phyloP scores from a whole-genome alignment of 78 protist genomes.

The Tieghemostelium lacteum region DNA sequence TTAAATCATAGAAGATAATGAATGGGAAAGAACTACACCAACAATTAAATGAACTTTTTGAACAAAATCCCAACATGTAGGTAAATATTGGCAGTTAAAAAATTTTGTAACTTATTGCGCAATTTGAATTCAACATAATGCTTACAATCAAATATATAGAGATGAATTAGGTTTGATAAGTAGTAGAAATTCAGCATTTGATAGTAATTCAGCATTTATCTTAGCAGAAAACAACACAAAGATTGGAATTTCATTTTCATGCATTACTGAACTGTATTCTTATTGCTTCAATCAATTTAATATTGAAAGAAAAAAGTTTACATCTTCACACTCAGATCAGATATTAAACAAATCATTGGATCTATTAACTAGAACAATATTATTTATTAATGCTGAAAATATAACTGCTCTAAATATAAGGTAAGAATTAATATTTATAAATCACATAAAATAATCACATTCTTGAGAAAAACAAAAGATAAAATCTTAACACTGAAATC shows the following conservation, averaged over 20 bases:
- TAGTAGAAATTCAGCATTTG: background rate
- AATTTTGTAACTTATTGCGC: background rate
- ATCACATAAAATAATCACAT: no score
- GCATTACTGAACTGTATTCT: conserved; percentile 6
- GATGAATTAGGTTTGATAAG: conserved; percentile 58
- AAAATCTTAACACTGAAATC: no score
- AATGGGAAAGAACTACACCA: no score
- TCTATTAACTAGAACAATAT: background rate
- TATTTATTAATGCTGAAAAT: conserved; percentile 68
- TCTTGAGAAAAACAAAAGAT: no score
- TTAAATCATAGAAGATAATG: no score
- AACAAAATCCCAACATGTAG: conserved; percentile 36
- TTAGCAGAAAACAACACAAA: conserved; percentile 22
- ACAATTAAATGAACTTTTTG: conserved; percentile 36
- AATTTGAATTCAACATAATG: background rate
- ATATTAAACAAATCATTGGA: background rate
- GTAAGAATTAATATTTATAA: background rate
- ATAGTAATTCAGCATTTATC: conserved; percentile 23
- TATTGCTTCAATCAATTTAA: conserved; percentile 26
- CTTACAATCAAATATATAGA: background rate
- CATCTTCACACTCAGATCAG: no score
- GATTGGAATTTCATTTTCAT: conserved; percentile 28
- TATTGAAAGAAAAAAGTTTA: background rate
- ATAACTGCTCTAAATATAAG: conserved; percentile 24
- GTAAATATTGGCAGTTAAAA: background rate